Percentiles rank a stretch among this genome's conserved stretches.
Evolutionary conservation across 2,329 filamentous ascomycete genomes (phyloP).

Genomic region (Penicillium sp.): DNA sequence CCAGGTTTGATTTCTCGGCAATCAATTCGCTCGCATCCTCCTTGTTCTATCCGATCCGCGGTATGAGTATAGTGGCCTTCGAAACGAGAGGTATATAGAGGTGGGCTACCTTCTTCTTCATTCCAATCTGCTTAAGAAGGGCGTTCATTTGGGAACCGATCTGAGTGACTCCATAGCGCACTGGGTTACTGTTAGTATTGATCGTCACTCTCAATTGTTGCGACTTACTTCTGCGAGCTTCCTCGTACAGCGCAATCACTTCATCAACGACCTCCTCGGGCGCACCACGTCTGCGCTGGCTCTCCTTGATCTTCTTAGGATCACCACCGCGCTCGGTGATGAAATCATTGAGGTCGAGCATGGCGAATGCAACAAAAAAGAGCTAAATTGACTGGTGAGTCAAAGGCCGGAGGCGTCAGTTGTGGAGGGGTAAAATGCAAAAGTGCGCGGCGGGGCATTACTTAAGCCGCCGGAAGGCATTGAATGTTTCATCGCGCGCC

Average conservation of each 20-base stretch:
- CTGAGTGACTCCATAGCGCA: constrained; percentile 78
- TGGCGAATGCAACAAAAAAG: constrained; percentile 41
- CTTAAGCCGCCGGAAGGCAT: constrained; percentile 20
- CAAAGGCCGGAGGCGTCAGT: constrained; percentile 12
- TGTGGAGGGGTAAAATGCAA: constrained; percentile 32
- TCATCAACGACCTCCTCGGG: constrained; percentile 86
- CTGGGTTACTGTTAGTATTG: constrained; percentile 38
- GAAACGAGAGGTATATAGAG: constrained; percentile 1
- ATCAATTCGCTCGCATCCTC: constrained; percentile 83
- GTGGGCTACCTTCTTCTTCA: constrained; percentile 77
- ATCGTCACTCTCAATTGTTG: neutral
- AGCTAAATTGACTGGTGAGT: constrained; percentile 21
- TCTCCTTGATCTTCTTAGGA: constrained; percentile 88
- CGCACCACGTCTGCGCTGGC: constrained; percentile 80
- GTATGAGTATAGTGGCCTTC: constrained; percentile 10
- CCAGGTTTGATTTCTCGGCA: constrained; percentile 74
- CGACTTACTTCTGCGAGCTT: constrained; percentile 72
- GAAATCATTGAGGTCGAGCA: constrained; percentile 80
- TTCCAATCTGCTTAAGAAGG: constrained; percentile 85
- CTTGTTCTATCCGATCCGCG: constrained; percentile 65
- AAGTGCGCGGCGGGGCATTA: constrained; percentile 25
- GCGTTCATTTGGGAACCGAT: constrained; percentile 84
- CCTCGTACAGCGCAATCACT: constrained; percentile 83
- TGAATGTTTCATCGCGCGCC: neutral
- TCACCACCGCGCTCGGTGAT: constrained; percentile 87